Evolutionary conservation across 495 filamentous ascomycete genomes (phyloP).

Genomic region (Pseudoneurospora amorphoporcata): DNA sequence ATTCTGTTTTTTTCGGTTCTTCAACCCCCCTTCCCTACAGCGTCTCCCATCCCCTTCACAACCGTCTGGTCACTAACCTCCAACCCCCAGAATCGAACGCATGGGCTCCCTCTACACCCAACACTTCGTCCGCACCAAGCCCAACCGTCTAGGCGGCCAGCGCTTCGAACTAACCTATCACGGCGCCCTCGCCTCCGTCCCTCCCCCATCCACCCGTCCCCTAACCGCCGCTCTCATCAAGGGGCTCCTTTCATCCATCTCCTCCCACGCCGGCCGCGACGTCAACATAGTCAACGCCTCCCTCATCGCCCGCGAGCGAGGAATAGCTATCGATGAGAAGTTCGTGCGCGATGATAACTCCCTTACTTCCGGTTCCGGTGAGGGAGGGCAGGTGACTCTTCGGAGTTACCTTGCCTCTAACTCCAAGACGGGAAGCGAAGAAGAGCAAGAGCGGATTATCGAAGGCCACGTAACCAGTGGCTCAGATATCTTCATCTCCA

Average conservation of each 20-base stretch:
- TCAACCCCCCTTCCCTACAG: neutral
- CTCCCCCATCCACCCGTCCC: slow-evolving; percentile 48
- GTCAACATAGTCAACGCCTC: slow-evolving; percentile 69
- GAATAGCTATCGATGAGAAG: slow-evolving; percentile 57
- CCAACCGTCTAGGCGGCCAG: slow-evolving; percentile 20
- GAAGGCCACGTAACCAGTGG: slow-evolving; percentile 51
- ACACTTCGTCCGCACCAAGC: slow-evolving; percentile 39
- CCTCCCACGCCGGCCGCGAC: slow-evolving; percentile 45
- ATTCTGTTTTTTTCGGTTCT: neutral
- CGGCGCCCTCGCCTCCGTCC: slow-evolving; percentile 49
- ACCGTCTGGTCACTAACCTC: neutral
- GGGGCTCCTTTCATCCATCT: slow-evolving; percentile 51
- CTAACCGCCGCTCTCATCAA: slow-evolving; percentile 62
- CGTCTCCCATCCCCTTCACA: neutral
- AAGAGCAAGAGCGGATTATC: slow-evolving; percentile 49
- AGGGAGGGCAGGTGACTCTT: slow-evolving; percentile 39
- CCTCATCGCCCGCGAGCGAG: slow-evolving; percentile 55
- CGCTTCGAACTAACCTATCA: slow-evolving; percentile 61
- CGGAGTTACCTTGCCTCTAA: slow-evolving; percentile 12
- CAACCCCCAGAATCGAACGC: slow-evolving; percentile 42
- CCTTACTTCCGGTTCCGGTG: slow-evolving; percentile 45
- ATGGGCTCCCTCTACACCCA: slow-evolving; percentile 64
- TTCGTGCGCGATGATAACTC: slow-evolving; percentile 41
- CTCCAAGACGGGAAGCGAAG: slow-evolving; percentile 16
- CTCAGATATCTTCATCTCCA: slow-evolving; percentile 49